phyloP scores from a whole-genome alignment of 768 basidiomycete species.

The Lactarius sanguifluus region DNA sequence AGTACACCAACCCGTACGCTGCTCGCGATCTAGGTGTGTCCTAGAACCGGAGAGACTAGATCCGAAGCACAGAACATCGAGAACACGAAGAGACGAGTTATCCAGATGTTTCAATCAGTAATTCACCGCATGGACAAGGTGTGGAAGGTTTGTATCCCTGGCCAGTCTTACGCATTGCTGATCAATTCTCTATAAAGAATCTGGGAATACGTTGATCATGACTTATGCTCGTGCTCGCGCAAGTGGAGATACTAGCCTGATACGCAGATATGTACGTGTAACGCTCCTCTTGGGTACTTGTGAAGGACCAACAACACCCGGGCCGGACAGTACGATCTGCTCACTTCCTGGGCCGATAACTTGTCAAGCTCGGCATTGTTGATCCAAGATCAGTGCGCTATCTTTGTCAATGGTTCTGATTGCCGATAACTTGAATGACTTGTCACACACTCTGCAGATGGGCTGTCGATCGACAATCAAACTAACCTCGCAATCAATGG shows the following conservation, averaged over 20 bases:
- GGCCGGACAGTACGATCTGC: conserved; percentile 30
- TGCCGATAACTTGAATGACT: conserved; percentile 7
- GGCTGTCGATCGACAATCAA: conserved; percentile 46
- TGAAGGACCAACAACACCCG: not conserved
- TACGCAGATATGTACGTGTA: conserved; percentile 29
- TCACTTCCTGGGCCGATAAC: conserved; percentile 37
- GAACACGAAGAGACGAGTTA: not conserved
- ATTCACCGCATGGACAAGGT: not conserved
- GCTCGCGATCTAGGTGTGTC: conserved; percentile 29
- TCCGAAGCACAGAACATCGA: not conserved
- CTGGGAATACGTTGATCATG: conserved; percentile 41
- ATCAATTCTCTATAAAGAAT: conserved; percentile 27
- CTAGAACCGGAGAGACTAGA: too few species aligned
- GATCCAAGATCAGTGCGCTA: conserved; percentile 50
- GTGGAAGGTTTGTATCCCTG: too few species aligned
- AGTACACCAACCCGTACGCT: conserved; percentile 26
- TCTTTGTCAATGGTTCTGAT: conserved; percentile 49
- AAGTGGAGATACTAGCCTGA: conserved; percentile 31
- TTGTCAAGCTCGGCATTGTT: conserved; percentile 43
- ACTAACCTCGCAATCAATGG: conserved; percentile 74
- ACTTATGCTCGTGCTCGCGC: conserved; percentile 33
- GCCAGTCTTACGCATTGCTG: too few species aligned
- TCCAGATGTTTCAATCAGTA: conserved; percentile 8
- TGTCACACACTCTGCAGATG: conserved; percentile 15
- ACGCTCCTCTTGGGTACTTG: not conserved